These are phyloP conservation scores for Tetrahymena thermophila DNA, from an alignment of 73 alveolate species.

Conservation along the genomic window DNA sequence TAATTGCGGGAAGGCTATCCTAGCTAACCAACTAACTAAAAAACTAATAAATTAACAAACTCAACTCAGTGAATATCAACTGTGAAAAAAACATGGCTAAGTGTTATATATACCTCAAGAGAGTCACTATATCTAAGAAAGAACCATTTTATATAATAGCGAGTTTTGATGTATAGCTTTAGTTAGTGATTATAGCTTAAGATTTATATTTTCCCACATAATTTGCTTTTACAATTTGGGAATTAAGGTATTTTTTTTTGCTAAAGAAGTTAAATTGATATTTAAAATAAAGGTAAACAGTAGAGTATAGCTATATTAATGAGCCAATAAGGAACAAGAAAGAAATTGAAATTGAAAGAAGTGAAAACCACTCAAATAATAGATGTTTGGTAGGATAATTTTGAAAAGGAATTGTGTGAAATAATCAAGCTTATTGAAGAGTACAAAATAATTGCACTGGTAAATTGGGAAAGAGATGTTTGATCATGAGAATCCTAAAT, in stretches of 20 bases:
- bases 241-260: background rate
- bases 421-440: background rate
- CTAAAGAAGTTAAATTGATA: background rate
- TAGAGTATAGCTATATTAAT: background rate
- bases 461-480: background rate
- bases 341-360: background rate
- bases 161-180: background rate
- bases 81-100: too few relatives aligned
- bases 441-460: background rate
- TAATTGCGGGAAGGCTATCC: background rate
- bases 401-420: background rate
- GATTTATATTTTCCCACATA: background rate
- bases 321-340: background rate
- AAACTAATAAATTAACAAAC: background rate
- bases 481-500: background rate
- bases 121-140: too few relatives aligned
- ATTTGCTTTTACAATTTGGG: background rate
- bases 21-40: too few relatives aligned
- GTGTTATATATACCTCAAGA: too few relatives aligned
- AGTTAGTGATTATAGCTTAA: background rate
- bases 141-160: too few relatives aligned
- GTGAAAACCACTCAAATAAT: background rate
- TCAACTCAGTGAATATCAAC: background rate
- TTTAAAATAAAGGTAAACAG: background rate
- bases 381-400: background rate